These are phyloP conservation scores for Plectranthus barbatus DNA, from an alignment of 257 asterid species.

Conservation along the genomic window DNA sequence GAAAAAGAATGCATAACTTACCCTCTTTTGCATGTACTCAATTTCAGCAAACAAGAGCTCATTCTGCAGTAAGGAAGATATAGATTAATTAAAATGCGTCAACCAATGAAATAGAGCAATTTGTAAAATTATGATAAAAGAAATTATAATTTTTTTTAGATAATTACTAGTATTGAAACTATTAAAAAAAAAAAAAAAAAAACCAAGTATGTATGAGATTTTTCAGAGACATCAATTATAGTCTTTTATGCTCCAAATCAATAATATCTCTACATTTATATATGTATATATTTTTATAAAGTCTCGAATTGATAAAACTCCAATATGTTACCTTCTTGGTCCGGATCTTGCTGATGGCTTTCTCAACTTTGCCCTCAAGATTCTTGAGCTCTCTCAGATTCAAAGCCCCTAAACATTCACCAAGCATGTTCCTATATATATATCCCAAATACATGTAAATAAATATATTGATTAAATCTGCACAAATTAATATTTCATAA, in stretches of 20 bases:
- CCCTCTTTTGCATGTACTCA: constrained; percentile 89
- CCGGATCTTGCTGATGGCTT: constrained; percentile 61
- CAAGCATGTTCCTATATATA: constrained; percentile 70
- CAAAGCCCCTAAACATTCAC: constrained; percentile 60
- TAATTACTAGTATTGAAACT: too few species aligned
- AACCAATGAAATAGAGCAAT: too few species aligned
- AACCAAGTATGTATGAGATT: too few species aligned
- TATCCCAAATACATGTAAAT: background rate
- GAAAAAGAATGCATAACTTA: constrained; percentile 22
- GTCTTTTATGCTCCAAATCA: background rate
- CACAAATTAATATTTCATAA: too few species aligned
- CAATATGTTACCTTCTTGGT: constrained; percentile 48
- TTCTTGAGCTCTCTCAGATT: constrained; percentile 58
- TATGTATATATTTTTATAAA: too few species aligned
- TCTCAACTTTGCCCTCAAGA: constrained; percentile 68
- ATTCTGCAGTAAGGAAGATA: constrained; percentile 35
- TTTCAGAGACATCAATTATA: too few species aligned
- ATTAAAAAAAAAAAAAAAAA: too few species aligned
- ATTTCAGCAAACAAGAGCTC: constrained; percentile 82
- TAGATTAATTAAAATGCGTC: background rate
- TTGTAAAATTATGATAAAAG: too few species aligned
- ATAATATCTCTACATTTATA: too few species aligned
- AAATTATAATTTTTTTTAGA: too few species aligned
- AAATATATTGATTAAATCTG: too few species aligned
- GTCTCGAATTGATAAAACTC: background rate